phyloP scores from a whole-genome alignment of 306 rosid species.

The Geum urbanum region DNA sequence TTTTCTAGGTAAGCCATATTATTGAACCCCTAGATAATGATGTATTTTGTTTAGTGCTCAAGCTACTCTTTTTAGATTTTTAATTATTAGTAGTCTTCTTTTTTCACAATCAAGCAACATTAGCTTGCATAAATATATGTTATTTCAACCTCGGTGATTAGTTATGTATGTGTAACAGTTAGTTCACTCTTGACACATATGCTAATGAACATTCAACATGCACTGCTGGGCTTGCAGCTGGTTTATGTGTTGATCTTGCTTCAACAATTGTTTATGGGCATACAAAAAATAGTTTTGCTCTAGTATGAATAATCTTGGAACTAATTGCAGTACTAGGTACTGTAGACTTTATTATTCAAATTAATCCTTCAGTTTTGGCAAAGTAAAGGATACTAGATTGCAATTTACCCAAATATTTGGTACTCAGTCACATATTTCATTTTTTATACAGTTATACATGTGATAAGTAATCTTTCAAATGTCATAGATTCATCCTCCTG shows the following conservation, averaged over 20 bases:
- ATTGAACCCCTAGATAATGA: not conserved
- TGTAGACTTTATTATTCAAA: not conserved
- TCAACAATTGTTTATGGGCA: constrained; percentile 69
- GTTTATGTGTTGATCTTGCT: constrained; percentile 93
- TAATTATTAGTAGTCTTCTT: not conserved
- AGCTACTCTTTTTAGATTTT: no score
- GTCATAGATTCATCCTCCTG: constrained; percentile 96
- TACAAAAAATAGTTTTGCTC: constrained; percentile 85
- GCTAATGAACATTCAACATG: constrained; percentile 96
- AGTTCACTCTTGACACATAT: constrained; percentile 90
- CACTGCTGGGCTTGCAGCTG: constrained; percentile 98
- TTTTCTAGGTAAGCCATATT: constrained; percentile 46
- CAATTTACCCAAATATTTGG: not conserved
- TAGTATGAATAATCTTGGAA: constrained; percentile 43
- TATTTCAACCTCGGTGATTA: constrained; percentile 28
- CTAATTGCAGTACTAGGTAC: not conserved
- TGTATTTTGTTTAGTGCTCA: not conserved
- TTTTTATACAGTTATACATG: constrained; percentile 15
- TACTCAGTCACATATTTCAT: constrained; percentile 2
- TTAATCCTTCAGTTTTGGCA: not conserved
- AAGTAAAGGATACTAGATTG: not conserved
- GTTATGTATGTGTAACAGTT: constrained; percentile 53
- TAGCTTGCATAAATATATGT: not conserved
- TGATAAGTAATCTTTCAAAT: constrained; percentile 9
- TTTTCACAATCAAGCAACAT: not conserved